Conservation (phyloP, 495 filamentous ascomycete genomes). For the Pseudevernia furfuracea region DNA sequence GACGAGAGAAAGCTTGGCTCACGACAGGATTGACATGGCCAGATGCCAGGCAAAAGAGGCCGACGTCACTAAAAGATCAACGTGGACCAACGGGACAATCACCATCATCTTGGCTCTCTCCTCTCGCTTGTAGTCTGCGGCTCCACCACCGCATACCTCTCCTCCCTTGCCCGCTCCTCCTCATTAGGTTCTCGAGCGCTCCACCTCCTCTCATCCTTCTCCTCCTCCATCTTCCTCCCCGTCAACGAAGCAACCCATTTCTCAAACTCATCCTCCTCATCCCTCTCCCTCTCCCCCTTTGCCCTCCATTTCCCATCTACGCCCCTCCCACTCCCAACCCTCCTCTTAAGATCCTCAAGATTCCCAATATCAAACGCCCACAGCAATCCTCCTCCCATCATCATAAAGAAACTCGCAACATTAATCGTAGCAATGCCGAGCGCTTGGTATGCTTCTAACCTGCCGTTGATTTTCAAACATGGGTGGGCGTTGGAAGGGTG, state of each 20-base stretch:
- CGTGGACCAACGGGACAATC: not conserved
- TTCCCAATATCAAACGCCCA: slow-evolving; percentile 66
- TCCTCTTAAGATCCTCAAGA: slow-evolving; percentile 58
- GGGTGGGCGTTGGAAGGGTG: slow-evolving; percentile 42
- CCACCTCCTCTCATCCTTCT: slow-evolving; percentile 35
- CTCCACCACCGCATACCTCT: slow-evolving; percentile 6
- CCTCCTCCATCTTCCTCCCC: slow-evolving; percentile 44
- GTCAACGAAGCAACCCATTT: slow-evolving; percentile 61
- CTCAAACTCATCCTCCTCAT: slow-evolving; percentile 58
- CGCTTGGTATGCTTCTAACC: slow-evolving; percentile 65
- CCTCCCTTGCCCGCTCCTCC: slow-evolving; percentile 7
- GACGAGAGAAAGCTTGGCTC: not conserved
- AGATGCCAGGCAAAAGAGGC: not conserved
- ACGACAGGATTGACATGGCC: not conserved
- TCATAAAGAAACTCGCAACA: slow-evolving; percentile 59
- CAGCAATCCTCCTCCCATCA: slow-evolving; percentile 55
- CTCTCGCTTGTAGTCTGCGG: slow-evolving; percentile 2
- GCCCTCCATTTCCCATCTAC: slow-evolving; percentile 35
- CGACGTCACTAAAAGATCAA: not conserved
- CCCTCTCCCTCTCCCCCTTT: slow-evolving; percentile 47
- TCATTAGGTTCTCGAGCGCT: slow-evolving; percentile 12
- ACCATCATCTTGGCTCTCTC: slow-evolving; percentile 12
- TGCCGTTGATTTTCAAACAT: slow-evolving; percentile 39
- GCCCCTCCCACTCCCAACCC: slow-evolving; percentile 44
- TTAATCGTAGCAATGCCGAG: slow-evolving; percentile 79